Percentiles rank a stretch among this genome's conserved stretches.
Conservation (phyloP, 805 yeast species). For the Saccharomycopsis sp. region DNA sequence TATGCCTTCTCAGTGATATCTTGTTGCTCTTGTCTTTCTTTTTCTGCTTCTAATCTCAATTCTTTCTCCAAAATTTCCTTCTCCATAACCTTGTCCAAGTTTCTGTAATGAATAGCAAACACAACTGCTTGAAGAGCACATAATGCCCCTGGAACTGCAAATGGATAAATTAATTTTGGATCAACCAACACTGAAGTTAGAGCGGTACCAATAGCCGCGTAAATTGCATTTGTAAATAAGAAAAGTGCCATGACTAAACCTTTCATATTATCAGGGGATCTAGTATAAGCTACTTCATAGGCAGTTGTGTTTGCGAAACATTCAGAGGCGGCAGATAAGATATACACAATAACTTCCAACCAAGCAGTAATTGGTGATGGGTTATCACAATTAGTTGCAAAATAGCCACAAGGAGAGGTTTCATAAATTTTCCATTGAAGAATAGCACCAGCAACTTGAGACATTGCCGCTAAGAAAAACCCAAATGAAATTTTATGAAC, state of each 20-base stretch:
- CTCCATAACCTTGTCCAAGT: constrained; percentile 37
- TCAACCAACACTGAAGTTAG: constrained; percentile 36
- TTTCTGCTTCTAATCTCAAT: constrained; percentile 26
- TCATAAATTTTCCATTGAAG: constrained; percentile 42
- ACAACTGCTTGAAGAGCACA: constrained; percentile 30
- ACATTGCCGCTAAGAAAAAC: constrained; percentile 38
- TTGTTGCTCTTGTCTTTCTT: no score
- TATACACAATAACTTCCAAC: constrained; percentile 25
- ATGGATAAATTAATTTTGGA: constrained; percentile 37
- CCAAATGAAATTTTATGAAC: constrained; percentile 41
- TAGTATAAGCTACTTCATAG: constrained; percentile 47
- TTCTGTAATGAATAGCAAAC: constrained; percentile 31
- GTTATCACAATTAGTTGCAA: constrained; percentile 26
- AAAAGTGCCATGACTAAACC: constrained; percentile 42
- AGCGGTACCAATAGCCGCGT: constrained; percentile 27
- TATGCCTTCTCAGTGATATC: no score
- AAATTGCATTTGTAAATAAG: constrained; percentile 15
- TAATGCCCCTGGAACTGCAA: constrained; percentile 34
- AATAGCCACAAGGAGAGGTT: constrained; percentile 46
- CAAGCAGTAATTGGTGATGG: constrained; percentile 29
- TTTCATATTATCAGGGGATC: constrained; percentile 44
- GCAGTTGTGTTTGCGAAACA: constrained; percentile 46
- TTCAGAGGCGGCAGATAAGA: constrained; percentile 45
- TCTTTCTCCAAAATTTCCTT: constrained; percentile 23
- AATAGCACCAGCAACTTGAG: constrained; percentile 45